Base-by-base conservation (phyloP, 2,329 filamentous ascomycete species). In the Hypoxylon sp. region DNA sequence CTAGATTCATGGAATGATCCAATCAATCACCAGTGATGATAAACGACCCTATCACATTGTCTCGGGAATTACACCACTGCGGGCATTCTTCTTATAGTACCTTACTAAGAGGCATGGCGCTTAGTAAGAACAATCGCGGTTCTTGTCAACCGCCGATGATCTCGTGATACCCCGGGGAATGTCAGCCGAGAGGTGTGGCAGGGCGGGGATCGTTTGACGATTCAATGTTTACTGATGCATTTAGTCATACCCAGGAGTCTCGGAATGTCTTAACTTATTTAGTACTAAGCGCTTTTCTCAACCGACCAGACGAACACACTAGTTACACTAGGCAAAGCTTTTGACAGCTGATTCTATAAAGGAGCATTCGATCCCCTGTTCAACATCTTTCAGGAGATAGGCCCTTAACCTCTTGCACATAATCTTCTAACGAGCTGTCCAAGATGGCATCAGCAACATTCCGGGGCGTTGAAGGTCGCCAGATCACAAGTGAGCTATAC, bases 401-500 rank as follows among this genome's bases (percentile, higher is more conserved):
- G 10, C 4, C 1, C 11, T 37, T 44, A 6, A 20, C 6, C 40
- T 20, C 4, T 20, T 44, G 7, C 2, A 10, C 40, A 44, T 2
- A 22, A 2, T 44, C 40, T 7, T 22, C 17, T 44, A 22, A 22
- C 17, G 1, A 20, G n/a, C 20, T 44, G n/a, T 27, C n/a, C 22
- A 42, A 40, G 6, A 55, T 55, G 53, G 22, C 53, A 20, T 55
- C 53, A 30, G 35, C 22, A 40, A 55, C 53, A 6, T 37, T 55
- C 33, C 33, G 22, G 3, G 53, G 53, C 35, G 20, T 55, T 35
- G 53, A 42, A 55, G 27, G 33, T 20, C 35, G 14, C 14, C 27
- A 55, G n/a, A 55, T 55, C 53, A 55, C 53, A 4, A 22, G 53
- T 55, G 3, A 42, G 53, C 22, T 42, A 20, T 22, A 22, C 13